Evolutionary conservation across 2,329 filamentous ascomycete species (phyloP).

Genomic region (Ophiostoma montium): DNA sequence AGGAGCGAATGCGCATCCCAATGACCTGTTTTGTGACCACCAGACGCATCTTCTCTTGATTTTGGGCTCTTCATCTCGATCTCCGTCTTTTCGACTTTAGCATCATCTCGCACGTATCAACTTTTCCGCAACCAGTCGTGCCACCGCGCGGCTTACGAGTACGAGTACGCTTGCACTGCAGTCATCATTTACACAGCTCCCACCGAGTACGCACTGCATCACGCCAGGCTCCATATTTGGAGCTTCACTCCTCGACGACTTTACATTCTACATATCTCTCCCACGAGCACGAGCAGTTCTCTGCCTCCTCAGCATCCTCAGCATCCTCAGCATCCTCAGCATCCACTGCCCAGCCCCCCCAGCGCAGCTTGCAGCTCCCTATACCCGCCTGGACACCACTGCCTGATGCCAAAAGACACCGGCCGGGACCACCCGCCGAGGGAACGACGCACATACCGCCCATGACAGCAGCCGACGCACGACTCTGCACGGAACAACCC

Average conservation of each 20-base stretch:
- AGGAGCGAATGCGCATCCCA: not conserved
- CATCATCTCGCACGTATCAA: not conserved
- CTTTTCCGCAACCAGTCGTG: too few relatives aligned
- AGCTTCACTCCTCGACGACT: not conserved
- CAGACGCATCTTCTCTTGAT: too few relatives aligned
- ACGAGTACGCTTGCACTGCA: too few relatives aligned
- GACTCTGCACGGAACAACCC: not conserved
- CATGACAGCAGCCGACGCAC: constrained; percentile 19
- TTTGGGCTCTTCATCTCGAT: not conserved
- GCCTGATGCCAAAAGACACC: constrained; percentile 5
- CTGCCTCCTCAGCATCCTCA: too few relatives aligned
- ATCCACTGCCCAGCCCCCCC: not conserved
- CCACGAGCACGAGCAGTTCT: too few relatives aligned
- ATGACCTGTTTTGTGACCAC: not conserved
- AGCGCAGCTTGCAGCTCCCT: too few relatives aligned
- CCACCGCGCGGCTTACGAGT: too few relatives aligned
- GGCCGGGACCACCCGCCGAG: constrained; percentile 7
- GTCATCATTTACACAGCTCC: too few relatives aligned
- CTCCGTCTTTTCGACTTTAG: not conserved
- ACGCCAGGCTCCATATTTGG: too few relatives aligned
- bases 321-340: not conserved
- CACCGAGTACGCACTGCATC: too few relatives aligned
- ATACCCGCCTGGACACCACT: not conserved
- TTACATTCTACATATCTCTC: too few relatives aligned
- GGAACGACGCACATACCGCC: not conserved